A percentile compares a stretch with the other conserved stretches of the same genome.
Evolutionary conservation across 2,329 filamentous ascomycete genomes (phyloP).

Genomic region (Endocalyx cinctus): DNA sequence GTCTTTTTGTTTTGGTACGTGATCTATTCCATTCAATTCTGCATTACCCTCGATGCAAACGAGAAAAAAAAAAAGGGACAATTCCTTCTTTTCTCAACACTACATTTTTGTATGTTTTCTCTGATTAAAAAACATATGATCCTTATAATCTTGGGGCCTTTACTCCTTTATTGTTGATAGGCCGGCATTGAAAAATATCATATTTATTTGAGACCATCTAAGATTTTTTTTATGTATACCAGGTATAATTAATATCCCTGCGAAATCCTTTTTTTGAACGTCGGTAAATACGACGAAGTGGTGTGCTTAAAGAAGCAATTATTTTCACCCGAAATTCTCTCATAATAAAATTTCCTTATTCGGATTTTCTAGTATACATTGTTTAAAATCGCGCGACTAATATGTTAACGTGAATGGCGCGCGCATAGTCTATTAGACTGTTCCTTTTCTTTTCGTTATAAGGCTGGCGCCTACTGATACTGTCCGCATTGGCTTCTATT

Average conservation of each 20-base stretch:
- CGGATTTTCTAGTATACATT: neutral
- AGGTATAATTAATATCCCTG: too few relatives aligned
- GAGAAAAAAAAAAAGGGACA: too few relatives aligned
- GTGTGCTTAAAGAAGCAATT: too few relatives aligned
- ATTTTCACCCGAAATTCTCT: neutral
- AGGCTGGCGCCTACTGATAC: constrained; percentile 33
- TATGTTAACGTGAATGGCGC: neutral
- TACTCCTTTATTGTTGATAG: neutral
- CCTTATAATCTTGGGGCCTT: neutral
- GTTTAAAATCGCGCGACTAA: too few relatives aligned
- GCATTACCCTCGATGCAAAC: too few relatives aligned
- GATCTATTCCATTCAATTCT: neutral
- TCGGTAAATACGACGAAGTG: too few relatives aligned
- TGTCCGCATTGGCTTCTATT: constrained; percentile 24
- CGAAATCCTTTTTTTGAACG: too few relatives aligned
- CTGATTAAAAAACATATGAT: neutral
- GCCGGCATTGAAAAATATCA: too few relatives aligned
- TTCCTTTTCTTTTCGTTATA: too few relatives aligned
- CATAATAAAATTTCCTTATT: neutral
- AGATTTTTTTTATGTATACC: too few relatives aligned
- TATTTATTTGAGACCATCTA: too few relatives aligned
- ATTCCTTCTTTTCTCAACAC: neutral
- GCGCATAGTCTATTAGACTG: neutral
- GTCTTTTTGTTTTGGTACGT: neutral
- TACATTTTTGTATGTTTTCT: too few relatives aligned